Evolutionary conservation across 352 stramenopile species (phyloP), one percentile per base, ranked within the genome.

Genomic region (Nothophytophthora sp.): DNA sequence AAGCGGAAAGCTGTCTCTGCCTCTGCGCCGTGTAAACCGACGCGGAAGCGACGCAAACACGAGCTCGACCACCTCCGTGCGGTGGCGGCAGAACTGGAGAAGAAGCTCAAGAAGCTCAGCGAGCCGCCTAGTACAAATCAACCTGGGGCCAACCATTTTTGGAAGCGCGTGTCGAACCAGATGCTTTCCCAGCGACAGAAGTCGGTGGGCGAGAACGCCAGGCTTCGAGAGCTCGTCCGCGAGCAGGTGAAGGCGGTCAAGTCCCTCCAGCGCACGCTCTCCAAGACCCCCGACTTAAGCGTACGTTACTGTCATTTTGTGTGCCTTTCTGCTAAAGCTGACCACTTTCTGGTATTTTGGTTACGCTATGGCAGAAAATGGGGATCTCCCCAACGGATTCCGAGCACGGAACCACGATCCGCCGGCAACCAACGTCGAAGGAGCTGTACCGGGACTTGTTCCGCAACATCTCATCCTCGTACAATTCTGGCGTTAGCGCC

Each of bases 31-130:
- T n/a, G n/a, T n/a, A 80, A 81, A 29, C 67, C 60, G 7, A 81
- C 56, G n/a, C 67, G 73, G 15, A 81, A 78, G 55, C 55, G 67
- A 11, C 70, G 64, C 47, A 85, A 81, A 49, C 73, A 80, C 34
- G 70, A 85, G 55, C 53, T 85, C n/a, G 70, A 80, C 39, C 55
- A 68, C n/a, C 53, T 85, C 36, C 73, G 73, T 44, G 55, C 56
- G 4, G 57, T 76, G 15, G 67, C 70, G 8, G 40, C 41, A 22
- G 63, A 67, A 33, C 60, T 85, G 13, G 73, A 85, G 36, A 62
- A 56, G 40, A 73, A 85, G 48, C 65, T 88, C 24, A 33, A 63
- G 22, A 38, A 48, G 15, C 39, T 88, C 1, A 75, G 69, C 44
- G 42, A 70, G 15, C 35, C 45, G 13, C 49, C 64, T 22, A 56